phyloP scores from a whole-genome alignment of 495 filamentous ascomycete species.

The Articulospora tetracladia region DNA sequence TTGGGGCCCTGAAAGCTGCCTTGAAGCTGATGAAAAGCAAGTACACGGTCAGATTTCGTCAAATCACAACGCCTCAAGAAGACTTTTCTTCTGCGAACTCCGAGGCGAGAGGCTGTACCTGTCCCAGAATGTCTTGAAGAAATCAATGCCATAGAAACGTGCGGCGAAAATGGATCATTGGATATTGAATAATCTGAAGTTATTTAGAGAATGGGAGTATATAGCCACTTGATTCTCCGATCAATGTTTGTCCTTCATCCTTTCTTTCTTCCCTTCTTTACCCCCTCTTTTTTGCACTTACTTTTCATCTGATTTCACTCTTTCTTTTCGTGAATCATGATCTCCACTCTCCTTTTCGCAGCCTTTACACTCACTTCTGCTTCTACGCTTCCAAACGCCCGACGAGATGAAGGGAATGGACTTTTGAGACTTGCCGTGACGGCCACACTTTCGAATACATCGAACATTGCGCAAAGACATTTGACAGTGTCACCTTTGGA shows the following conservation, averaged over 20 bases:
- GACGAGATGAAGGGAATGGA: constrained; percentile 1
- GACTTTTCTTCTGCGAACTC: background rate
- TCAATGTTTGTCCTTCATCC: background rate
- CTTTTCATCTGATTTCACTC: background rate
- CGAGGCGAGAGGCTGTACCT: background rate
- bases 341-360: constrained; percentile 7
- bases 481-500: background rate
- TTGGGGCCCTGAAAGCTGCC: background rate
- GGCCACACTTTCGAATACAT: background rate
- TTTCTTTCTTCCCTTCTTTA: background rate
- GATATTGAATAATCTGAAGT: background rate
- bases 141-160: background rate
- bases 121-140: background rate
- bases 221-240: background rate
- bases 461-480: background rate
- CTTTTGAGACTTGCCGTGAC: constrained; percentile 5
- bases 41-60: background rate
- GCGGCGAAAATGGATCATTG: background rate
- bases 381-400: background rate
- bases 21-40: background rate
- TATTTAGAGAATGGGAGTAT: background rate
- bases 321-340: constrained; percentile 5
- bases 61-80: background rate
- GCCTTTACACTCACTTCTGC: constrained; percentile 2
- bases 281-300: background rate